These are phyloP conservation scores for Salix exigua DNA, from an alignment of 345 rosid species.

Conservation along the genomic window DNA sequence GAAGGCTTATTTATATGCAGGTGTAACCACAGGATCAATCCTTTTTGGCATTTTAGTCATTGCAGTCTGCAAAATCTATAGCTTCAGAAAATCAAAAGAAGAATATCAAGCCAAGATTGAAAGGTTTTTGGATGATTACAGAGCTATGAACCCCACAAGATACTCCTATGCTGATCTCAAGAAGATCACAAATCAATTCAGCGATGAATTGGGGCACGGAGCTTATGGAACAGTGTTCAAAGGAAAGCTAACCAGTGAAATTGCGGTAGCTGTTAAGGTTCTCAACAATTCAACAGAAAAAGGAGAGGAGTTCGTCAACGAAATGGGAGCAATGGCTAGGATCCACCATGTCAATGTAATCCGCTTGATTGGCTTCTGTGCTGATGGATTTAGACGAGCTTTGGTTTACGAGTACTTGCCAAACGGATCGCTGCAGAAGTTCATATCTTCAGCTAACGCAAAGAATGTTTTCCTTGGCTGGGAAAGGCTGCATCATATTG, in stretches of 20 bases:
- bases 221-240: slow-evolving; percentile 10
- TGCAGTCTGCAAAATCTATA: not conserved
- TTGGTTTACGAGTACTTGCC: slow-evolving; percentile 8
- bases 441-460: not conserved
- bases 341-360: slow-evolving; percentile 14
- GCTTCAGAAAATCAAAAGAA: not conserved
- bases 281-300: slow-evolving; percentile 1
- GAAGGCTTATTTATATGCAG: not conserved
- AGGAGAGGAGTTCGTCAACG: slow-evolving; percentile 9
- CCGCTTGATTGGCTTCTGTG: slow-evolving; percentile 12
- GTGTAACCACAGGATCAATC: not conserved
- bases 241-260: slow-evolving; percentile 10
- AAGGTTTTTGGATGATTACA: slow-evolving; percentile 14
- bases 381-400: slow-evolving; percentile 9
- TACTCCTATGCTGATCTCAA: slow-evolving; percentile 1
- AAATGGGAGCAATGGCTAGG: slow-evolving; percentile 3
- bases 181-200: slow-evolving; percentile 3
- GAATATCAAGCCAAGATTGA: slow-evolving; percentile 6
- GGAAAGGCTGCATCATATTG: slow-evolving; percentile 4
- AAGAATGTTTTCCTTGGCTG: not conserved
- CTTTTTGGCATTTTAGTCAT: not conserved
- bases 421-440: slow-evolving; percentile 4
- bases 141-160: slow-evolving; percentile 13
- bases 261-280: slow-evolving; percentile 7
- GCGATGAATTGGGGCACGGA: slow-evolving; percentile 2